These are phyloP conservation scores for Monosporascus cannonballus DNA, from an alignment of 2,329 filamentous ascomycete species.

Conservation along the genomic window DNA sequence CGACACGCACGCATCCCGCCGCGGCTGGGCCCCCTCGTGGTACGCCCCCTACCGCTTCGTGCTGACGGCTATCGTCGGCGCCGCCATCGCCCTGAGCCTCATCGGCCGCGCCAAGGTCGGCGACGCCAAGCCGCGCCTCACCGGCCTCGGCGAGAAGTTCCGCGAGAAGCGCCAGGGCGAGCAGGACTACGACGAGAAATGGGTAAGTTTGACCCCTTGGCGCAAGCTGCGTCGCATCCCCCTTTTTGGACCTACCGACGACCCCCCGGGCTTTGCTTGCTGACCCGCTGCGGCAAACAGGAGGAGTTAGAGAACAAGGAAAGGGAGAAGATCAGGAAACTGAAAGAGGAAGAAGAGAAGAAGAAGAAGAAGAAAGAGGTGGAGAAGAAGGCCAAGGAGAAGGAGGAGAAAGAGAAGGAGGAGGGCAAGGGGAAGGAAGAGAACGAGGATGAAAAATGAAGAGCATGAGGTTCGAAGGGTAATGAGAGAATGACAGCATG, in stretches of 20 bases:
- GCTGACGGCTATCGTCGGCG: slow-evolving; percentile 81
- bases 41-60: slow-evolving; percentile 88
- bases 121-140: slow-evolving; percentile 28
- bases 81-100: slow-evolving; percentile 72
- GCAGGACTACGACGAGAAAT: slow-evolving; percentile 34
- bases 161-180: slow-evolving; percentile 24
- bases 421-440: slow-evolving; percentile 19
- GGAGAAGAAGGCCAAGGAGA: slow-evolving; percentile 8
- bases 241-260: too few relatives aligned
- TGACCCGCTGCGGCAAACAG: slow-evolving; percentile 11
- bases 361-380: slow-evolving; percentile 25
- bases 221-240: too few relatives aligned
- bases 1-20: slow-evolving; percentile 65
- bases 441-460: slow-evolving; percentile 3
- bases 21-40: slow-evolving; percentile 79
- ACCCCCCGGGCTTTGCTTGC: neutral
- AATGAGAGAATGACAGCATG: too few relatives aligned
- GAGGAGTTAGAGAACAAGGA: slow-evolving; percentile 25
- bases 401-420: slow-evolving; percentile 14
- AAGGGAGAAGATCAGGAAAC: slow-evolving; percentile 9
- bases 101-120: slow-evolving; percentile 76
- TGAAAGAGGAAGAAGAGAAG: slow-evolving; percentile 11
- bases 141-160: slow-evolving; percentile 33
- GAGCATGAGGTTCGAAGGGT: neutral
- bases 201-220: slow-evolving; percentile 22